A percentile compares a stretch with the other conserved stretches of the same genome.
phyloP scores from a whole-genome alignment of 495 filamentous ascomycete genomes.

The Aspergillus leporis region DNA sequence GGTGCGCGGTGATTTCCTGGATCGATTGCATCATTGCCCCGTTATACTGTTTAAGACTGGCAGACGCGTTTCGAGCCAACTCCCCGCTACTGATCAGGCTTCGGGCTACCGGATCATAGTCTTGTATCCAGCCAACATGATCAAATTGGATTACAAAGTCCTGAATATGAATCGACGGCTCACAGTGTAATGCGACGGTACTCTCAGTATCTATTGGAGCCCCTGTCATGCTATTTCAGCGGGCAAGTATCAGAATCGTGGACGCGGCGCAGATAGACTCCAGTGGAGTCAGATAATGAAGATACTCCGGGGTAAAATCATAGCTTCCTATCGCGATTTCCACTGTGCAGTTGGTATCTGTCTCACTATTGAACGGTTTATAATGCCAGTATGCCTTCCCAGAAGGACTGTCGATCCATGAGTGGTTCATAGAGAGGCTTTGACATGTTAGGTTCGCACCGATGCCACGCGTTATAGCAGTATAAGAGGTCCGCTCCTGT shows the following conservation, averaged over 20 bases:
- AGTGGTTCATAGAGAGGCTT: background rate
- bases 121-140: slow-evolving; percentile 10
- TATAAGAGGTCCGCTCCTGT: slow-evolving; percentile 5
- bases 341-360: slow-evolving; percentile 9
- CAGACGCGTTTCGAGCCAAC: slow-evolving; percentile 21
- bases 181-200: slow-evolving; percentile 17
- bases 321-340: background rate
- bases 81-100: slow-evolving; percentile 11
- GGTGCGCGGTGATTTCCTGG: slow-evolving; percentile 6
- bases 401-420: background rate
- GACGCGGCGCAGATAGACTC: slow-evolving; percentile 13
- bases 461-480: slow-evolving; percentile 20
- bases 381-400: slow-evolving; percentile 16
- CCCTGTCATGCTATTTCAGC: background rate
- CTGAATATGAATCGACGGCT: slow-evolving; percentile 15
- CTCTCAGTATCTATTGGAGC: background rate
- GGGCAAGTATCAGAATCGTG: slow-evolving; percentile 13
- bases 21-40: background rate
- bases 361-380: background rate
- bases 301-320: slow-evolving; percentile 2
- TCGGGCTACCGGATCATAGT: slow-evolving; percentile 8
- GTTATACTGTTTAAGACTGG: slow-evolving; percentile 17
- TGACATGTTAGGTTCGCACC: slow-evolving; percentile 18
- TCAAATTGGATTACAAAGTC: slow-evolving; percentile 20
- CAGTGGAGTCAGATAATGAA: slow-evolving; percentile 12